phyloP scores from a whole-genome alignment of 805 yeast species.

The Pichia gijzeniarum region DNA sequence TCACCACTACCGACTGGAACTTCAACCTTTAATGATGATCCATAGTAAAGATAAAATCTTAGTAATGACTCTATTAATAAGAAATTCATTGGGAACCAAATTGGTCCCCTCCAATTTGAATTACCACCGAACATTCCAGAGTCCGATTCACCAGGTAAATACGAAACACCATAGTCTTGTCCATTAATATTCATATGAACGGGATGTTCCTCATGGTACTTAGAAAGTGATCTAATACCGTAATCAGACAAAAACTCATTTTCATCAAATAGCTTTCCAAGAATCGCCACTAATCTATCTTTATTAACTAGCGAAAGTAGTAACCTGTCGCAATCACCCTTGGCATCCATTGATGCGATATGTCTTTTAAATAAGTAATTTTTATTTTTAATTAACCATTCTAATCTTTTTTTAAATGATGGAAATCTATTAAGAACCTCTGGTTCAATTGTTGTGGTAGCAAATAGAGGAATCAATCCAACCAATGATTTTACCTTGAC shows the following conservation, averaged over 20 bases:
- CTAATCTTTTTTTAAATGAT: slow-evolving; percentile 71
- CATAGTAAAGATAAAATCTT: slow-evolving; percentile 82
- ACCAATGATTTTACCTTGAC: slow-evolving; percentile 85
- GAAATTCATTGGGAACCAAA: slow-evolving; percentile 93
- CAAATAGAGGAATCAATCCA: slow-evolving; percentile 87
- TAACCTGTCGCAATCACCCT: slow-evolving; percentile 79
- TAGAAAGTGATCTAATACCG: slow-evolving; percentile 85
- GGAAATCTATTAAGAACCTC: slow-evolving; percentile 73
- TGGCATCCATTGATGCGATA: slow-evolving; percentile 70
- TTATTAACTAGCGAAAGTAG: slow-evolving; percentile 73
- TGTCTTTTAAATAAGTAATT: slow-evolving; percentile 68
- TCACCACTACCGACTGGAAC: slow-evolving; percentile 84
- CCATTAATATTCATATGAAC: slow-evolving; percentile 81
- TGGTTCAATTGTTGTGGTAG: slow-evolving; percentile 82
- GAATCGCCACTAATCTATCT: slow-evolving; percentile 69
- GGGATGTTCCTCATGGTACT: slow-evolving; percentile 78
- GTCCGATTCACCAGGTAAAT: slow-evolving; percentile 84
- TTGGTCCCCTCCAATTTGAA: slow-evolving; percentile 96
- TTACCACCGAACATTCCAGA: slow-evolving; percentile 95
- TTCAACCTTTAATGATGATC: slow-evolving; percentile 76
- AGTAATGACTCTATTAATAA: slow-evolving; percentile 80
- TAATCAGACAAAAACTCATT: slow-evolving; percentile 76
- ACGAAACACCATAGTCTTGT: slow-evolving; percentile 58
- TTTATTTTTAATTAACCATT: slow-evolving; percentile 76
- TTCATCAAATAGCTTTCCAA: slow-evolving; percentile 78